Base-by-base conservation (phyloP, 108 stramenopile genomes). In the Schizochytrium sp. region DNA sequence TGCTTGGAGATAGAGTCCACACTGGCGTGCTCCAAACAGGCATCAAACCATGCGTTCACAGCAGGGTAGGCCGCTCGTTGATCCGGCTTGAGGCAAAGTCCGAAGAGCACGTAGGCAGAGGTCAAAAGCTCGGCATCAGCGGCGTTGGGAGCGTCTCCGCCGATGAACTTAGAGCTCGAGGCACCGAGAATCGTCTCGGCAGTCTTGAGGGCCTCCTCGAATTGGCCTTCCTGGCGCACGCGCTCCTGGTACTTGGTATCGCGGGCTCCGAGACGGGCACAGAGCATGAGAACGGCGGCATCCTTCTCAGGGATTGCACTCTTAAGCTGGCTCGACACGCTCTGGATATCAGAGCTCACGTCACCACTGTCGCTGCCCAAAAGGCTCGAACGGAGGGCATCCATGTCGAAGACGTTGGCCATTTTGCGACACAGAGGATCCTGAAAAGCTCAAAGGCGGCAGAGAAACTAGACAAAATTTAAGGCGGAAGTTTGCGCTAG, bases 241-340 rank as follows among this genome's bases (percentile, higher is more conserved):
- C 50, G 50, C 76, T 55, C 40, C 76, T 83, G 76, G 76, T 83
- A 55, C 76, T 17, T 53, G 50, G 76, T 83, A 2, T 83, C 76
- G 50, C 53, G 5, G 3, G 76, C 76, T 47, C 76, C 76, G 50
- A 83, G 76, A 5, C 76, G 47, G 50, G 76, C 76, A 1, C 76
- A 83, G 50, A 83, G 76, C 28, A 40, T 83, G 50, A 83, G 76
- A 10, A 83, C 53, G 76, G 76, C 47, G 10, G 76, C 76, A 28
- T 83, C 76, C 64, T 69, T 15, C 5, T 69, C 12, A 44, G 10
- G 8, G 42, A 69, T 44, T 7, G 64, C 64, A 38, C 44, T 15
- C 28, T 15, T 69, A 8, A 69, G 64, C 64, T 10, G 10, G 19
- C 19, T 44, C 19, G 64, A 38, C 2, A 69, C 15, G 8, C 44